A percentile compares a stretch with the other conserved stretches of the same genome.
Evolutionary conservation across 805 yeast genomes (phyloP).

Genomic region (Hemisphaericaspora nanyangensis): DNA sequence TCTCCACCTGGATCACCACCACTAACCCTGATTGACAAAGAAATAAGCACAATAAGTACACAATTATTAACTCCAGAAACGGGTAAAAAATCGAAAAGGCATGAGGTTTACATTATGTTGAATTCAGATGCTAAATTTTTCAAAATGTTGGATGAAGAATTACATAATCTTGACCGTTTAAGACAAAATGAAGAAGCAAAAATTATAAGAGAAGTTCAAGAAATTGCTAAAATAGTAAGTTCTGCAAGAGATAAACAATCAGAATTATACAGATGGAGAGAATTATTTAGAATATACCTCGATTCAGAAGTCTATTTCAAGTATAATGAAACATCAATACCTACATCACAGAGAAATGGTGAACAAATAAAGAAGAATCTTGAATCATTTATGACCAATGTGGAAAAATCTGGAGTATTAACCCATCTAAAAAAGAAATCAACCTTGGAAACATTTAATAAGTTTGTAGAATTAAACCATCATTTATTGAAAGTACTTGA

Average conservation of each 20-base stretch:
- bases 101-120: slow-evolving; percentile 40
- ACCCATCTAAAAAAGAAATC: slow-evolving; percentile 44
- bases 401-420: slow-evolving; percentile 33
- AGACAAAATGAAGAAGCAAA: slow-evolving; percentile 39
- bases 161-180: slow-evolving; percentile 45
- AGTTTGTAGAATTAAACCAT: slow-evolving; percentile 51
- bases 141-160: slow-evolving; percentile 52
- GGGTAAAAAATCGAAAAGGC: slow-evolving; percentile 14
- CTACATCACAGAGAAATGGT: slow-evolving; percentile 43
- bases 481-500: slow-evolving; percentile 53
- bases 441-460: slow-evolving; percentile 41
- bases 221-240: slow-evolving; percentile 32
- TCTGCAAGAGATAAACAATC: slow-evolving; percentile 35
- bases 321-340: slow-evolving; percentile 38
- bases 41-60: not conserved
- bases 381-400: slow-evolving; percentile 35
- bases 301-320: slow-evolving; percentile 65
- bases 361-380: slow-evolving; percentile 45
- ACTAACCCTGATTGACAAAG: not conserved
- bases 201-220: slow-evolving; percentile 37
- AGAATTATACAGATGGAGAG: slow-evolving; percentile 69
- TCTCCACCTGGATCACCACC: slow-evolving; percentile 7
- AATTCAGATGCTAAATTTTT: slow-evolving; percentile 60
- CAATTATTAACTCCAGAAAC: not conserved
- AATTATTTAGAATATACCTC: slow-evolving; percentile 58